These are phyloP conservation scores for Podaxis sp. DNA, from an alignment of 768 basidiomycete species.

Conservation along the genomic window DNA sequence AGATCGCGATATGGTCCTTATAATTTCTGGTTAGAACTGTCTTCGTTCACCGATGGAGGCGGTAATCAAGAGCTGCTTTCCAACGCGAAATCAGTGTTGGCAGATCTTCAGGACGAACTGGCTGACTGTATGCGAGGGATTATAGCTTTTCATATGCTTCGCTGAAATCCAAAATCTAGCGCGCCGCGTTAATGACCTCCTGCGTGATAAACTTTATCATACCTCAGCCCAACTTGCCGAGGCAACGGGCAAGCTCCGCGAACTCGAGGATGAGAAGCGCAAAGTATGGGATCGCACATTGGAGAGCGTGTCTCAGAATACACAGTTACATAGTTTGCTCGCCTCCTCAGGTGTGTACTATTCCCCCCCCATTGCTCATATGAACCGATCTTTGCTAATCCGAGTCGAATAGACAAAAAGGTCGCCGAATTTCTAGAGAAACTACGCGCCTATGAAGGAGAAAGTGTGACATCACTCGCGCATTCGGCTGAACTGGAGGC, in stretches of 20 bases:
- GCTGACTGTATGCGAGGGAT: slow-evolving; percentile 1
- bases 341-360: slow-evolving; percentile 10
- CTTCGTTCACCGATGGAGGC: not conserved
- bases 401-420: slow-evolving; percentile 17
- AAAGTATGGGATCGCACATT: slow-evolving; percentile 16
- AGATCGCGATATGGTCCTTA: not conserved
- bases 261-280: slow-evolving; percentile 31
- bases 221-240: slow-evolving; percentile 30
- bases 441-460: slow-evolving; percentile 24
- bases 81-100: not conserved
- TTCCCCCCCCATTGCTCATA: not conserved
- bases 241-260: slow-evolving; percentile 24
- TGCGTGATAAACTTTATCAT: slow-evolving; percentile 34
- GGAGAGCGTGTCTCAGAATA: slow-evolving; percentile 14
- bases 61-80: not conserved
- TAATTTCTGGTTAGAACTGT: not conserved
- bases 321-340: slow-evolving; percentile 12
- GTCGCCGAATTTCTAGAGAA: slow-evolving; percentile 20
- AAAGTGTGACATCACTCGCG: slow-evolving; percentile 21
- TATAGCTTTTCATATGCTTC: not conserved
- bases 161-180: not conserved
- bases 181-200: slow-evolving; percentile 22
- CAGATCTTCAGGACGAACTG: slow-evolving; percentile 6
- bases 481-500: slow-evolving; percentile 19
- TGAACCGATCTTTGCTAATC: not conserved